These are phyloP conservation scores for Oehlia diaphana DNA, from an alignment of 192 early-diverging fungal genomes.

Conservation along the genomic window DNA sequence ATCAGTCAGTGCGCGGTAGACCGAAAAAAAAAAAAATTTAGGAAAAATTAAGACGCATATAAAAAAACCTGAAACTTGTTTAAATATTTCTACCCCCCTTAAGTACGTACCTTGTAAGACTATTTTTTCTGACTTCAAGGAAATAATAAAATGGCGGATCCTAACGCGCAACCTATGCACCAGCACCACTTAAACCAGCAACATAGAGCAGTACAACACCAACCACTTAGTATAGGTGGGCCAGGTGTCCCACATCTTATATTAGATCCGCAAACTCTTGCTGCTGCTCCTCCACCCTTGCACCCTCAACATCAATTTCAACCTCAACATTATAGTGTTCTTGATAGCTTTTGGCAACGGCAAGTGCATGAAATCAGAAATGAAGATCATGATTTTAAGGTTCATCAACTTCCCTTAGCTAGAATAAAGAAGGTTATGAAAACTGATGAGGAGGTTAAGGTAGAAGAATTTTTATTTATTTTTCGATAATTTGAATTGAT, in stretches of 20 bases:
- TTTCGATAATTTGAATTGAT: background rate
- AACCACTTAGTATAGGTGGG: constrained; percentile 8
- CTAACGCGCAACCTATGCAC: constrained; percentile 4
- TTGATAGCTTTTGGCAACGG: constrained; percentile 69
- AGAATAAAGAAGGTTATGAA: constrained; percentile 99
- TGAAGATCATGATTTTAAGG: constrained; percentile 83
- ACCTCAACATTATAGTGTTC: constrained; percentile 28
- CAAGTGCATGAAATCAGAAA: constrained; percentile 65
- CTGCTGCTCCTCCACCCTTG: constrained; percentile 1
- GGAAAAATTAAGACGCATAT: constrained; percentile 1
- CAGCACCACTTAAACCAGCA: constrained; percentile 5
- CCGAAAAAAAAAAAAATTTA: background rate
- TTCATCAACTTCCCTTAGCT: constrained; percentile 87
- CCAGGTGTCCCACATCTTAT: constrained; percentile 14
- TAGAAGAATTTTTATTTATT: constrained; percentile 4
- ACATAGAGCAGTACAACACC: background rate
- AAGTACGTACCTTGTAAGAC: background rate
- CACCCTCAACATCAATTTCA: constrained; percentile 21
- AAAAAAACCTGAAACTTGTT: background rate
- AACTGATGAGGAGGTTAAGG: constrained; percentile 93
- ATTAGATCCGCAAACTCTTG: constrained; percentile 5
- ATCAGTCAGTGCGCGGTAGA: constrained; percentile 16
- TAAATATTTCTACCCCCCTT: background rate
- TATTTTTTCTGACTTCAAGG: background rate
- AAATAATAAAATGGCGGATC: constrained; percentile 11